Evolutionary conservation across 345 rosid species (phyloP), one percentile per base, ranked within the genome.

Genomic region (Salix arbutifolia): DNA sequence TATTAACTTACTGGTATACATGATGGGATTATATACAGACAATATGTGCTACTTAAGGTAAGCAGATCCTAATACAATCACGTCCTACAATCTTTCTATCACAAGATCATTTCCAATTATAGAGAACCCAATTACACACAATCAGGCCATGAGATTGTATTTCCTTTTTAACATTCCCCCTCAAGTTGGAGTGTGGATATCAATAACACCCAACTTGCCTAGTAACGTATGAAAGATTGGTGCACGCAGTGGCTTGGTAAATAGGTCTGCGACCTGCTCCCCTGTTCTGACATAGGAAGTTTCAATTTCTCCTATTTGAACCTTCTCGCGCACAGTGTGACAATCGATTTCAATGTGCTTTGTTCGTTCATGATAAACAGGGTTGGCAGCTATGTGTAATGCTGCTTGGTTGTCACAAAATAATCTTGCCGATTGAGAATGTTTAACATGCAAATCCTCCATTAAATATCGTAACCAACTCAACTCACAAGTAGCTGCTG

Each of bases 111-210:
- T 28, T 28, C 30, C 30, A 1, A 28, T 28, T 28, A 28, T 2
- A 28, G 30, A 28, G 30, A 28, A 28, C 30, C 30, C 30, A 28
- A 28, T 28, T 28, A 1, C 30, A 28, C 30, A 28, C 30, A 28
- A 28, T 28, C 30, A 28, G 30, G 30, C 2, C 30, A 28, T 28
- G 30, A 1, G 30, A 28, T 28, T 28, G 30, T 28, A 28, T 28
- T 28, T 28, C 30, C 30, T 2, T 28, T 82, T 95, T 1, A 46
- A 46, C 52, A 46, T 18, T 46, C 52, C 19, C 13, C 52, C 19
- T 46, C 19, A 46, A 14, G 52, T 14, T 46, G 6, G 19, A 65
- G 40, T 11, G 4, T 65, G 69, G 6, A 16, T 65, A 8, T 65
- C 69, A 5, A 65, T 1, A 21, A 16, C 10, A 19, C n/a, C 21